Evolutionary conservation across 1,284 basidiomycete species (phyloP).

Genomic region (Malassezia slooffiae): DNA sequence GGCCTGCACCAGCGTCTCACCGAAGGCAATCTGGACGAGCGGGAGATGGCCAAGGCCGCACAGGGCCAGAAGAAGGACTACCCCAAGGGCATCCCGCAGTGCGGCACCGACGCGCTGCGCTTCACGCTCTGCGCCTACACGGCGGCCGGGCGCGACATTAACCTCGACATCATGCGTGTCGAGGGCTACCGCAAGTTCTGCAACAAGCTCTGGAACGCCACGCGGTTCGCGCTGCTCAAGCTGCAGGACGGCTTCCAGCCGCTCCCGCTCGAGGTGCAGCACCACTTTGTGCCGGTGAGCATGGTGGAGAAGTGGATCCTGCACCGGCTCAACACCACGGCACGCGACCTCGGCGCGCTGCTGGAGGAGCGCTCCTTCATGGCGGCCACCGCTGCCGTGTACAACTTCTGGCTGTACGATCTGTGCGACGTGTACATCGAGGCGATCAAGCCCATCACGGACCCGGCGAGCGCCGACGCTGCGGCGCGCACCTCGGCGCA

Average conservation of each 20-base stretch:
- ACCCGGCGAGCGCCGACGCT: constrained; percentile 53
- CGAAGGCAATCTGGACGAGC: constrained; percentile 86
- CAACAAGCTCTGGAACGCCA: constrained; percentile 99
- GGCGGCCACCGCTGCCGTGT: constrained; percentile 68
- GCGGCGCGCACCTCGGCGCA: constrained; percentile 71
- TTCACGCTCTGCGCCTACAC: constrained; percentile 94
- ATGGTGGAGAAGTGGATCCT: constrained; percentile 92
- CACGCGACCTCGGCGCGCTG: constrained; percentile 63
- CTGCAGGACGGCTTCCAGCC: constrained; percentile 42
- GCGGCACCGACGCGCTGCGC: constrained; percentile 88
- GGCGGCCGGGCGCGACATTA: constrained; percentile 52
- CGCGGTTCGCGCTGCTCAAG: constrained; percentile 66
- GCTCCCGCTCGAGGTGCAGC: constrained; percentile 48
- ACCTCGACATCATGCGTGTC: constrained; percentile 81
- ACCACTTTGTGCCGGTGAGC: constrained; percentile 56
- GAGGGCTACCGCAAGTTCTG: constrained; percentile 98
- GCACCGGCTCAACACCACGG: constrained; percentile 79
- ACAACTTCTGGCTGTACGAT: constrained; percentile 98
- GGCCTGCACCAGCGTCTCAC: constrained; percentile 75
- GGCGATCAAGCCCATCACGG: constrained; percentile 82
- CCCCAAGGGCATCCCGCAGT: constrained; percentile 97
- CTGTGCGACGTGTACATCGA: constrained; percentile 92
- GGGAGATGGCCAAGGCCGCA: constrained; percentile 81
- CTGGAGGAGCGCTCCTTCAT: constrained; percentile 82
- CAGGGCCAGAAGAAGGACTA: constrained; percentile 97